Base-by-base conservation (phyloP, 805 yeast genomes). In the Metschnikowia rubicola region DNA sequence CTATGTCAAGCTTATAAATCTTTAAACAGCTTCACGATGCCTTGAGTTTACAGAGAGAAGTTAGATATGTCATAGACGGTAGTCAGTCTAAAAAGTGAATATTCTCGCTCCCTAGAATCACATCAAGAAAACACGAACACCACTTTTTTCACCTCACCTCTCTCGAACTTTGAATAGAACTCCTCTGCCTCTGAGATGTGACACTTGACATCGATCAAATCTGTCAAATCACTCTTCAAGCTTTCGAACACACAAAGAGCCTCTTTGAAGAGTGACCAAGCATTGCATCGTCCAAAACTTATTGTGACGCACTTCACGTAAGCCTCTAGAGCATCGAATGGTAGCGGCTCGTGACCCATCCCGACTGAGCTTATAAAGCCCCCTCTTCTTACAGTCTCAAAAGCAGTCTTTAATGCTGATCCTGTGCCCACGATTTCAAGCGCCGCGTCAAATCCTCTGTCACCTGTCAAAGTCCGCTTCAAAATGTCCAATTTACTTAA, bases 221-320 rank as follows among this genome's bases (percentile, higher is more conserved):
- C 70, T n/a, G 59, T 68, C 51, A 81, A 78, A 46, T 75, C 70
- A 31, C 59, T 59, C 34, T 77, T 33, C 41, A 78, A 65, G 12
- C 57, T 52, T 43, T 71, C 73, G 58, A 81, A 79, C 0, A 77
- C 65, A 36, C 68, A 67, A 31, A 80, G 65, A 0, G 85, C 71
- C 37, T 80, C 84, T 31, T 35, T 70, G 56, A 77, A 81, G 34
- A 80, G 65, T 2, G 83, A 71, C 71, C 81, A 74, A 3, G 79
- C 79, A 35, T 83, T 85, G 60, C 86, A 81, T 56, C 86, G 62
- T 3, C 87, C 87, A 60, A 81, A 81, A 30, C 81, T 81, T 36
- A 81, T 55, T 10, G 78, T 76, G 46, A 80, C 65, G 51, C 80
- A 78, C 57, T 81, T 81, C 58, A 74, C 59, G 54, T 81, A 81